Conservation (phyloP, 208 protist genomes). For the Leishmania amazonensis region DNA sequence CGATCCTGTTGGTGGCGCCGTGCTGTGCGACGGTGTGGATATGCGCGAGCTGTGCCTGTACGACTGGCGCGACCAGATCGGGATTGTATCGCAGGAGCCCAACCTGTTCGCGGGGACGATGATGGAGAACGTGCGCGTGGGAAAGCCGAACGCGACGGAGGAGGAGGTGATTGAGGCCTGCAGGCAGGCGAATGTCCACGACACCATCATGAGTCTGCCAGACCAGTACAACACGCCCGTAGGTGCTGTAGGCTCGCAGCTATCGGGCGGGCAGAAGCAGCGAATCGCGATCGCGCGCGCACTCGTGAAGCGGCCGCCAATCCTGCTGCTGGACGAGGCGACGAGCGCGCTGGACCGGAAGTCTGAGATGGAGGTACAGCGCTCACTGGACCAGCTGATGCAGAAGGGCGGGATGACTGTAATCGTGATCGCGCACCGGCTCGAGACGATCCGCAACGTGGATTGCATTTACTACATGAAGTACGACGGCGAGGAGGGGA, state of each 20-base stretch:
- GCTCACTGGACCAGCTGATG: slow-evolving; percentile 74
- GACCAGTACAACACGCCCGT: slow-evolving; percentile 82
- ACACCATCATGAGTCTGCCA: slow-evolving; percentile 80
- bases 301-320: slow-evolving; percentile 64
- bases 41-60: slow-evolving; percentile 44
- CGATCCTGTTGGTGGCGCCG: slow-evolving; percentile 57
- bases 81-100: slow-evolving; percentile 84
- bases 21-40: slow-evolving; percentile 62
- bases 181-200: slow-evolving; percentile 69
- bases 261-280: slow-evolving; percentile 91
- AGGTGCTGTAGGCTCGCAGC: slow-evolving; percentile 76
- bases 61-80: slow-evolving; percentile 59
- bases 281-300: slow-evolving; percentile 85
- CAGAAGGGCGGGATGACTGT: slow-evolving; percentile 58
- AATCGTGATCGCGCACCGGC: slow-evolving; percentile 90
- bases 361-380: slow-evolving; percentile 86
- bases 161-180: slow-evolving; percentile 74
- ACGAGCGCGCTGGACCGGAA: slow-evolving; percentile 87
- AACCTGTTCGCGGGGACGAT: slow-evolving; percentile 67
- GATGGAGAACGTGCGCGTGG: slow-evolving; percentile 68
- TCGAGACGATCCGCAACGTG: slow-evolving; percentile 87
- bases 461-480: slow-evolving; percentile 87
- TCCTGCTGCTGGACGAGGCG: slow-evolving; percentile 90
- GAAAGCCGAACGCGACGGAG: slow-evolving; percentile 42
- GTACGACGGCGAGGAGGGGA: slow-evolving; percentile 61